Base-by-base conservation (phyloP, 2,329 filamentous ascomycete genomes). In the Aspergillus brasiliensis region DNA sequence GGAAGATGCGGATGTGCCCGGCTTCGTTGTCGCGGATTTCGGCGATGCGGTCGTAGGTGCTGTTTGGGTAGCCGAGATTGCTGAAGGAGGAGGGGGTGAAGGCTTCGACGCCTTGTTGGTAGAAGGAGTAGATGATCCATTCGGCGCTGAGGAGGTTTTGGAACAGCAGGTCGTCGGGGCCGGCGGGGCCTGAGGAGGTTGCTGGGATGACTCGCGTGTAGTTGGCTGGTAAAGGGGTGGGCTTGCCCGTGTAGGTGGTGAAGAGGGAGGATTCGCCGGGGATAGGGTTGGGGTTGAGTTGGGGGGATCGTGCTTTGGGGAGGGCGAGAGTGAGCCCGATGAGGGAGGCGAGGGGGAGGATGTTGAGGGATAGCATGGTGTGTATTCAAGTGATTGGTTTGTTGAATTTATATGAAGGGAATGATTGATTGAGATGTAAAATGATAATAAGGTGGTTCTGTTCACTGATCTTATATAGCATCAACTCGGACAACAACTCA, bases 21-120 rank as follows among this genome's bases (percentile, higher is more conserved):
- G 46, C 46, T 28, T 49, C 46, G 27, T 49, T 49, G 46, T 49
- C 25, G 27, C 46, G 46, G 46, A 49, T 49, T 28, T 49, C 23
- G 8, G 46, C n/a, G 46, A 49, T 49, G 25, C 46, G 46, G n/a
- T 49, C 23, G 46, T 49, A 49, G 3, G 46, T 49, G 27, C 1
- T 49, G 27, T 49, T 31, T 7, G 46, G 46, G 25, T 17, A 28
- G 46, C 46, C 46, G 8, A 28, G 8, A 15, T 25, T 8, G 3
- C 25, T 49, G 46, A 49, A 49, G 46, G n/a, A 17, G 4, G n/a
- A 8, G 3, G 46, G 23, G 0, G n/a, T 28, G 27, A 31, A 49
- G 46, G 25, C n/a, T 17, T 49, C 25, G 0, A 49, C 25, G n/a
- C 15, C 46, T 28, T 49, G 46, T 28, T 49, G 46, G 27, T 49